Base-by-base conservation (phyloP, 2,329 filamentous ascomycete genomes). In the Colletotrichum acutatum region DNA sequence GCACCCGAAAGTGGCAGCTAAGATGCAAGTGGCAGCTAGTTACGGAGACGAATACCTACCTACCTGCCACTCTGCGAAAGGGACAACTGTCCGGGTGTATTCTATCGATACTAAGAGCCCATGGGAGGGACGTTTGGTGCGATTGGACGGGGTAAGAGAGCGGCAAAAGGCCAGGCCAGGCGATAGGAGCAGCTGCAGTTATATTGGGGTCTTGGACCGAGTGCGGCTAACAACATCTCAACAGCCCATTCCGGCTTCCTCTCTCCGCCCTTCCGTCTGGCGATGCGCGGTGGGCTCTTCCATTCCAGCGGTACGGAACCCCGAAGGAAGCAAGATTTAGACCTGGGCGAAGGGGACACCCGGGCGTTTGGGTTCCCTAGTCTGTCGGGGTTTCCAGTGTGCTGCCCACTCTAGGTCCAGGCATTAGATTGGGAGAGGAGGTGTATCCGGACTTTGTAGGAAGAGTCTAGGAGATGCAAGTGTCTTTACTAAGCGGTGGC, bases 281-380 rank as follows among this genome's bases (percentile, higher is more conserved):
- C 11, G 58, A 49, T 62, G 59, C 37, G n/a, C 14, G 64, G 42
- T 46, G 58, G 14, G 46, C 37, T 53, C 46, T 72, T 37, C 64
- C 65, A 68, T 62, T 58, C 57, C 58, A 72, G 52, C 69, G 58
- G 69, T 68, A 58, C 53, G 64, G 69, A 52, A 63, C 68, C 37
- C 69, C 69, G 64, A 71, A 49, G 63, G 64, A 67, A 42, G 19
- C 9, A 61, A 32, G 42, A 24, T 61, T 59, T 49, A 16, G 26
- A 24, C 4, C 5, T 52, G 32, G 53, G 19, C 26, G n/a, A 49
- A 30, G 11, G 42, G 67, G 61, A 14, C 22, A 14, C 28, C 53
- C 59, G 37, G 68, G 62, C 34, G 28, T 32, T 42, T 26, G 30
- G 52, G 19, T 42, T 64, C 19, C 49, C 62, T 42, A 24, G 49